A percentile compares a stretch with the other conserved stretches of the same genome.
These are phyloP conservation scores for Heliosperma pusillum DNA, from an alignment of 148 eudicot species.

Conservation along the genomic window DNA sequence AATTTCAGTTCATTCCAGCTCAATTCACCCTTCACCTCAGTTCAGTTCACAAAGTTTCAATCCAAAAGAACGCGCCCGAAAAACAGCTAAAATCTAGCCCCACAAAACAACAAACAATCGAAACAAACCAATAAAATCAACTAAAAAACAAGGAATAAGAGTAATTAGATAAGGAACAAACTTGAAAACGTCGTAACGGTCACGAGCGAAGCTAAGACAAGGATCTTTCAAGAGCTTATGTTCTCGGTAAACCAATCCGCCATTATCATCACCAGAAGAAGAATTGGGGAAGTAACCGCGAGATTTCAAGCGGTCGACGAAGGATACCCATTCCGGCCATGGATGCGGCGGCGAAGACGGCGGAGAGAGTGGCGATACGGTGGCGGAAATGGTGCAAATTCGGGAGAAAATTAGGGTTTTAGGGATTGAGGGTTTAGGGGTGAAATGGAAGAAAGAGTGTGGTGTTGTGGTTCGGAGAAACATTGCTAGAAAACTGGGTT, in stretches of 20 bases:
- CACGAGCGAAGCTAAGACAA: slow-evolving; percentile 73
- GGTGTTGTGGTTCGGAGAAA: slow-evolving; percentile 23
- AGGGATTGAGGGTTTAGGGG: slow-evolving; percentile 16
- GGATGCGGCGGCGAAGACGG: slow-evolving; percentile 35
- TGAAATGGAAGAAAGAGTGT: slow-evolving; percentile 14
- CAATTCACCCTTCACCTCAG: not conserved
- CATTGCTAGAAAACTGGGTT: not conserved
- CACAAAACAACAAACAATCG: not conserved
- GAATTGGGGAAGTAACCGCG: slow-evolving; percentile 53
- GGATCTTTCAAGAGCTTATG: slow-evolving; percentile 59
- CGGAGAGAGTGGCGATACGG: slow-evolving; percentile 21
- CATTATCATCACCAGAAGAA: not conserved
- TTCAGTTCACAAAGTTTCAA: not conserved
- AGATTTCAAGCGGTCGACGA: slow-evolving; percentile 59
- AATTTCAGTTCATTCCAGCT: not conserved
- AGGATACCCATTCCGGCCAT: slow-evolving; percentile 93
- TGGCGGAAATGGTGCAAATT: slow-evolving; percentile 22
- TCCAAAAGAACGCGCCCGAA: not conserved
- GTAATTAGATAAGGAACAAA: slow-evolving; percentile 8
- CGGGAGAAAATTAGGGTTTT: slow-evolving; percentile 20
- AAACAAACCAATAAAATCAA: not conserved
- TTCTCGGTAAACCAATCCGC: slow-evolving; percentile 37
- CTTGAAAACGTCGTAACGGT: slow-evolving; percentile 75
- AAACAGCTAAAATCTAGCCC: not conserved
- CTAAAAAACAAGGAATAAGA: not conserved